Conservation (phyloP, 257 asterid genomes). For the Thymus quinquecostatus region DNA sequence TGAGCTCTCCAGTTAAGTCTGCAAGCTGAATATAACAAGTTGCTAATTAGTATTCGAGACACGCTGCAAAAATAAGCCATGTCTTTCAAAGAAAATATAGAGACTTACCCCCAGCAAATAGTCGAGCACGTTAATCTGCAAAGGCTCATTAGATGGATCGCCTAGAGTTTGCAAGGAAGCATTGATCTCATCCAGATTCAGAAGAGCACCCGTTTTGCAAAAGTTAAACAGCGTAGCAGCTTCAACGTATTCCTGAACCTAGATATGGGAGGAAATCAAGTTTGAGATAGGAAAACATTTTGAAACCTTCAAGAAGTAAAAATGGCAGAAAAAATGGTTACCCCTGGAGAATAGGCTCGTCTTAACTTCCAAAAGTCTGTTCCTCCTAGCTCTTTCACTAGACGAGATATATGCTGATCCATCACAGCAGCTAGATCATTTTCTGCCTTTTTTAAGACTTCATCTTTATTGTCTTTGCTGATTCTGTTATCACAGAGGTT, state of each 20-base stretch:
- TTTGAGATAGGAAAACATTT: conserved; percentile 19
- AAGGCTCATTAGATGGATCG: conserved; percentile 80
- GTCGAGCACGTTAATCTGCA: conserved; percentile 83
- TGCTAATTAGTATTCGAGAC: conserved; percentile 7
- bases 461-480: conserved; percentile 74
- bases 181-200: conserved; percentile 81
- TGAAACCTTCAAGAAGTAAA: background rate
- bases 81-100: conserved; percentile 27
- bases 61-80: background rate
- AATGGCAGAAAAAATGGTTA: conserved; percentile 34
- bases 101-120: conserved; percentile 83
- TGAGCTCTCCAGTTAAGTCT: conserved; percentile 95
- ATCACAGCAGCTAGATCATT: conserved; percentile 77
- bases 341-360: conserved; percentile 99
- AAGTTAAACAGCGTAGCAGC: conserved; percentile 87
- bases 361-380: conserved; percentile 94
- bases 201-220: conserved; percentile 78
- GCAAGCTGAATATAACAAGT: conserved; percentile 67
- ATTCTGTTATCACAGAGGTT: conserved; percentile 52
- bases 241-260: conserved; percentile 97
- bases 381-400: conserved; percentile 84
- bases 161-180: conserved; percentile 60
- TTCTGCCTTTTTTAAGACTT: conserved; percentile 76
- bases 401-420: conserved; percentile 65
- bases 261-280: conserved; percentile 29